phyloP scores from a whole-genome alignment of 1,139 yeast species.

The Pichia sp. region DNA sequence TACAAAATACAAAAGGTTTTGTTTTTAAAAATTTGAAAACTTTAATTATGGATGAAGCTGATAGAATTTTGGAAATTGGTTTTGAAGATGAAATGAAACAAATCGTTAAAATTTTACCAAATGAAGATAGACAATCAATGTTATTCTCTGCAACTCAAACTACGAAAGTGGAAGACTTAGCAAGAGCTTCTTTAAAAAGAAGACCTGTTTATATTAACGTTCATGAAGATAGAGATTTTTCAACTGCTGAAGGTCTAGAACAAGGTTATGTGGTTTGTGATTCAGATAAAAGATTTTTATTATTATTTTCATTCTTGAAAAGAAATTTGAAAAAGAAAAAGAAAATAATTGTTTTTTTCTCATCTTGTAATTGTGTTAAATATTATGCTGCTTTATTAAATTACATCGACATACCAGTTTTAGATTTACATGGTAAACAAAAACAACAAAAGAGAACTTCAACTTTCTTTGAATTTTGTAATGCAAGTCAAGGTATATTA shows the following conservation, averaged over 20 bases:
- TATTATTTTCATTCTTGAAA: conserved; percentile 86
- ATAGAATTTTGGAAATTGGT: conserved; percentile 92
- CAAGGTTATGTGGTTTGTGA: conserved; percentile 98
- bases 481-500: conserved; percentile 88
- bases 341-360: conserved; percentile 86
- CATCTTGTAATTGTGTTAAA: conserved; percentile 95
- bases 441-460: conserved; percentile 97
- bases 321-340: conserved; percentile 90
- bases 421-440: conserved; percentile 95
- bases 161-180: conserved; percentile 95
- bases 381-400: conserved; percentile 91
- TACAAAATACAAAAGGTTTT: conserved; percentile 92
- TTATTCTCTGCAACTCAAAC: conserved; percentile 97
- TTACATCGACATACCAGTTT: conserved; percentile 92
- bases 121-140: conserved; percentile 93
- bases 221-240: conserved; percentile 70
- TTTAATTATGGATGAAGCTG: conserved; percentile 93
- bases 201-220: conserved; percentile 97
- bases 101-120: conserved; percentile 88
- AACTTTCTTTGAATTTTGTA: conserved; percentile 95
- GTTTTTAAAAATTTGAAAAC: conserved; percentile 93
- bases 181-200: conserved; percentile 88
- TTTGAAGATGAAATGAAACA: conserved; percentile 98
- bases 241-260: conserved; percentile 95
- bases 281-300: conserved; percentile 84